Percentiles rank a stretch among this genome's conserved stretches.
Conservation (phyloP, 208 protist genomes). For the Trichomonas tenax region DNA sequence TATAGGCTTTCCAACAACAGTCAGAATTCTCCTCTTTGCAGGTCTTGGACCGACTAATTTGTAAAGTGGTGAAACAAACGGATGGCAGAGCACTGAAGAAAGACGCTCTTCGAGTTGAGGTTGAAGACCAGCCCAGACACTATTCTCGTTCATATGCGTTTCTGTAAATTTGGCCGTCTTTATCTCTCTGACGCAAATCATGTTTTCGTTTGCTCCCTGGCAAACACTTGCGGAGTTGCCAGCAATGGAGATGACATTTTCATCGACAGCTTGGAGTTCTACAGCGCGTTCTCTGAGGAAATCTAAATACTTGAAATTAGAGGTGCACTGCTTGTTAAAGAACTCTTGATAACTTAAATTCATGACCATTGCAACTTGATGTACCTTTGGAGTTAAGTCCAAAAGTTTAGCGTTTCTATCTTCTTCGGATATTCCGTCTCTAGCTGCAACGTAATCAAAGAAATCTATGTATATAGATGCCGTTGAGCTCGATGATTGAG, state of each 20-base stretch:
- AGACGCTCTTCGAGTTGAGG: background rate
- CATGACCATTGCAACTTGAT: background rate
- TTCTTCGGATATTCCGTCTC: background rate
- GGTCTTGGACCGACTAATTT: background rate
- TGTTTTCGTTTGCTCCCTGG: background rate
- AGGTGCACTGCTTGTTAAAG: background rate
- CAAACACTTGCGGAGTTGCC: background rate
- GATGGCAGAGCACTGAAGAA: background rate
- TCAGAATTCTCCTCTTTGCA: background rate
- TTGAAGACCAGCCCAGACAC: background rate
- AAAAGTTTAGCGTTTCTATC: background rate
- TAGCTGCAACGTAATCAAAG: background rate
- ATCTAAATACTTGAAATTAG: background rate
- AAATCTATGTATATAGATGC: background rate
- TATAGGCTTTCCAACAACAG: background rate
- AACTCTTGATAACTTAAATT: background rate
- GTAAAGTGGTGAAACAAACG: background rate
- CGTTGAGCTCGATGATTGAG: background rate
- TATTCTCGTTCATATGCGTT: background rate
- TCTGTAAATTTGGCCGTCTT: background rate
- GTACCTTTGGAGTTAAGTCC: background rate
- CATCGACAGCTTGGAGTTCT: background rate
- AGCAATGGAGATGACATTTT: background rate
- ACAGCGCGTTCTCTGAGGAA: background rate
- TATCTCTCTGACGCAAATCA: background rate